These are phyloP conservation scores for Nemania sp. DNA, from an alignment of 2,329 filamentous ascomycete species.

Conservation along the genomic window DNA sequence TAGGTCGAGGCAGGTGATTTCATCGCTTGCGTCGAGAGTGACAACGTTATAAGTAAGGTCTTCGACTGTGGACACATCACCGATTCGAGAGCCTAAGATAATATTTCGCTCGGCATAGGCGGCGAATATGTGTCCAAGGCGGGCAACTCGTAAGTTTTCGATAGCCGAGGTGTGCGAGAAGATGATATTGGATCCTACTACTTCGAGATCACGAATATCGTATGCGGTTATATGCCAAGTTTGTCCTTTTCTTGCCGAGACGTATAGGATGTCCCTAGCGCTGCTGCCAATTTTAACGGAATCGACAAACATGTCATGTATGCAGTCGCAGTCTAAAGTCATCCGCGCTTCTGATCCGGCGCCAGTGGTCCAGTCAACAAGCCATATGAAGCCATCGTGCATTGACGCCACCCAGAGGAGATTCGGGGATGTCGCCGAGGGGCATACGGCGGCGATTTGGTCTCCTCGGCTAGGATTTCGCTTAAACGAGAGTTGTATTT, in stretches of 20 bases:
- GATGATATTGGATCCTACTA: conserved; percentile 52
- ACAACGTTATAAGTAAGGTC: conserved; percentile 67
- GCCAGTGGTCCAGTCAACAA: conserved; percentile 69
- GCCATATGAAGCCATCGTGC: conserved; percentile 67
- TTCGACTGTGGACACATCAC: conserved; percentile 51
- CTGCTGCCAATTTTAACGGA: conserved; percentile 53
- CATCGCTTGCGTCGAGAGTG: conserved; percentile 70
- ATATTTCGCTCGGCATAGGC: conserved; percentile 66
- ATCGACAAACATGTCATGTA: conserved; percentile 61
- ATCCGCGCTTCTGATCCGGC: conserved; percentile 58
- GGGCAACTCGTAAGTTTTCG: conserved; percentile 63
- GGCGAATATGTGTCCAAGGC: conserved; percentile 69
- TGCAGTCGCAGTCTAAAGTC: conserved; percentile 57
- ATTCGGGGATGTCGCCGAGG: conserved; percentile 59
- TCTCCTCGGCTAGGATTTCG: conserved; percentile 29
- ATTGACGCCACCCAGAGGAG: conserved; percentile 69
- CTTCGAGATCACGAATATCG: conserved; percentile 50
- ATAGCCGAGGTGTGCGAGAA: conserved; percentile 55
- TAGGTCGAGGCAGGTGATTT: conserved; percentile 75
- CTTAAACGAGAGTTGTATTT: conserved; percentile 67
- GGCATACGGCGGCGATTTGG: conserved; percentile 58
- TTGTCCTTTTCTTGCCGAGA: conserved; percentile 58
- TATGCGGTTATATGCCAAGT: conserved; percentile 62
- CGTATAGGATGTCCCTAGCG: conserved; percentile 60
- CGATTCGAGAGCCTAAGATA: conserved; percentile 67